Base-by-base conservation (phyloP, 2,329 filamentous ascomycete genomes). In the Botrytis cinerea region DNA sequence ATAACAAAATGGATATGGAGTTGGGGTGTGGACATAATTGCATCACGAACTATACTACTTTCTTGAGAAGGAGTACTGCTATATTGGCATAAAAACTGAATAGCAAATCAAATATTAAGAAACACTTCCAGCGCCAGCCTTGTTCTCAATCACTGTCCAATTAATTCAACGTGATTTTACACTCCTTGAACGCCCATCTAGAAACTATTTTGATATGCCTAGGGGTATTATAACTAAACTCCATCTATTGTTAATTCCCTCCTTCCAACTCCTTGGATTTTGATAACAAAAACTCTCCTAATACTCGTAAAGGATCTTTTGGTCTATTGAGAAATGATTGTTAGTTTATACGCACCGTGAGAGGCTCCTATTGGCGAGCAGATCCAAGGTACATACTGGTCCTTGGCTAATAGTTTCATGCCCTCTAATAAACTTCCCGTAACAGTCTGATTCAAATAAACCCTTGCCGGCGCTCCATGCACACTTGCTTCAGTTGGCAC, bases 391-490 rank as follows among this genome's bases (percentile, higher is more conserved):
- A 86, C 91, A 79, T 82, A 93, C 92, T 91, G 88, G 60, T 93
- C 90, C 77, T 88, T 90, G 7, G 90, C 91, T 74, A 94, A 81
- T 72, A 87, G 82, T 83, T 93, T 94, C 90, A 94, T 92, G 38
- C 91, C 92, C 78, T 94, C 91, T 57, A 94, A 83, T 73, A 94
- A 79, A 40, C 88, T 86, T 0, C 88, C 88, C 0, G 91, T 92
- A 59, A 94, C 87, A 78, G 90, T 92, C 67, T 87, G 86, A 79
- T 94, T 94, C 77, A 94, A 82, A 80, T 93, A 94, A 78, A 89
- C 87, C 62, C 92, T 87, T 8, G 89, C 89, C 0, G 90, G 89
- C 35, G 91, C 92, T 64, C 92, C 91, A 78, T 93, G 90, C 1
- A 86, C 82, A 1, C 88, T 85, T 22, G 89, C 86, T 79, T 91